Evolutionary conservation across 1,284 basidiomycete species (phyloP), one percentile per base, ranked within the genome.

Genomic region (Testicularia cyperi): DNA sequence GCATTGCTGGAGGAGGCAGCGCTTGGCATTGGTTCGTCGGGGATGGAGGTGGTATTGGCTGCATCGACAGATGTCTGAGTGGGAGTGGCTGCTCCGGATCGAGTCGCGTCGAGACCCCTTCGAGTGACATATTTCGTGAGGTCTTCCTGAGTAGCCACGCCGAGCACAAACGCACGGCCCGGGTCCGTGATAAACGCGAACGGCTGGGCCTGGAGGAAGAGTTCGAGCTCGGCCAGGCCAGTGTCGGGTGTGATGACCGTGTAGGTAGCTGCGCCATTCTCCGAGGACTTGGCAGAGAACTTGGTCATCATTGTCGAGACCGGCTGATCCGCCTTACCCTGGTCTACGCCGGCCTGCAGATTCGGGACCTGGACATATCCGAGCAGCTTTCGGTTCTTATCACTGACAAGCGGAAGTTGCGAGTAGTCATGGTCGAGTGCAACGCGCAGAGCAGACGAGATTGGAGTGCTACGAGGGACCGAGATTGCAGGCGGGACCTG

Each of bases 121-220:
- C 68, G 51, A 3, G 47, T 52, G 15, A 67, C 63, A 40, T 68
- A 75, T 34, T 67, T 68, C 39, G 46, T 42, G 2, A 75, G 46
- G 25, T 75, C 73, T 18, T 70, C 68, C 24, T 55, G 48, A 20
- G 67, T 70, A 4, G 68, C 68, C 6, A 75, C 68, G 15, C 57
- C 67, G 14, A 68, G 51, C 19, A 75, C 68, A 21, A 72, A 65
- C 10, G 57, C 55, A 14, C 68, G 37, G 13, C 45, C 58, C 12
- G 67, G 68, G 29, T 72, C 70, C 15, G 73, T 74, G 39, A 75
- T 62, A 23, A 75, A 62, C 2, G 73, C 73, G 26, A 75, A 70
- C 0, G 72, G 70, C 8, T 71, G 49, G 12, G 44, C 56, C 23
- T 65, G 44, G 15, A 75, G 49, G 45, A 75, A 75, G 6, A 56